Base-by-base conservation (phyloP, 208 protist species). In the Trypanosoma platydactyli region DNA sequence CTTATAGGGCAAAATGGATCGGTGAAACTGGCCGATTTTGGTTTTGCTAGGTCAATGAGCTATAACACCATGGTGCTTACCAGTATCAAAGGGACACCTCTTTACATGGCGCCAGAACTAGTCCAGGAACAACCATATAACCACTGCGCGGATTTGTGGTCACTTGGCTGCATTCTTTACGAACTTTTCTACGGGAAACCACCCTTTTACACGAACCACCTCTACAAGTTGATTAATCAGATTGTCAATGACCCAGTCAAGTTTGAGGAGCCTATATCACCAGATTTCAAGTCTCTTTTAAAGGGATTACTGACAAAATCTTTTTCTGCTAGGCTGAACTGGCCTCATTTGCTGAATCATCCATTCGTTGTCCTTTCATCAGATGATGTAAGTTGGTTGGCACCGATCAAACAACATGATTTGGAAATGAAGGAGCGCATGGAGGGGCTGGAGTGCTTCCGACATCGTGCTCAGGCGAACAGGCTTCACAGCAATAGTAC, bases 21-120 rank as follows among this genome's bases (percentile, higher is more conserved):
- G 4, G 86, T 99, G n/a, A 99, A 99, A 59, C 77, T 99, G 7
- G 98, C 94, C 53, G 98, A 99, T 84, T 99, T 99, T 88, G 98
- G 98, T 6, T 99, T 99, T 86, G 97, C 98, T 5, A 84, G 97
- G 16, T 84, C 92, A 1, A 98, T 99, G 89, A 97, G 91, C 41
- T 89, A 85, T 71, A 97, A 97, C 66, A 98, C 95, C 1, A 92
- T 98, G 44, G 88, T 98, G 24, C 77, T 99, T 12, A 98, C 96
- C 0, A 98, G 92, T 59, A 97, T 99, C 66, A 98, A 98, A 63
- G 94, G 93, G 16, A 97, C 94, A 30, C 96, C 96, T 25, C 86
- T 99, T 20, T 99, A 99, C 79, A 99, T 99, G 98, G 95, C 94
- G 5, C 97, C 97, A 0, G 97, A 98, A 71, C 83, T 98, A 13